Conservation (phyloP, 441 rosid species). For the Kokia cookei region DNA sequence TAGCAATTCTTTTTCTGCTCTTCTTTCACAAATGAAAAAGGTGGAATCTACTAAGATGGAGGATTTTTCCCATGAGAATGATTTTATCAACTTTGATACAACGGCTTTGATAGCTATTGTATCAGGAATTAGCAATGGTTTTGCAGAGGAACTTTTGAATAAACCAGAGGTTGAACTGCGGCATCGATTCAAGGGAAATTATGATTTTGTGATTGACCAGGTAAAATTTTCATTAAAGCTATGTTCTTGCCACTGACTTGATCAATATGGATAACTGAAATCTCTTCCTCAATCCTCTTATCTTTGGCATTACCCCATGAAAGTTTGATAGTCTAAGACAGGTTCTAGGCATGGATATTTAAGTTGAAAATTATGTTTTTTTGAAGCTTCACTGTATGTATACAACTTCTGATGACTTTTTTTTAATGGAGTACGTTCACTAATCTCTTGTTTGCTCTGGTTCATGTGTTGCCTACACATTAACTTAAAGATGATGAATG, state of each 20-base stretch:
- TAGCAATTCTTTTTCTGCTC: conserved; percentile 29
- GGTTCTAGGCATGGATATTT: neutral
- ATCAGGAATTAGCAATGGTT: conserved; percentile 83
- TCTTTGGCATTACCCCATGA: neutral
- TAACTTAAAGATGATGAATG: neutral
- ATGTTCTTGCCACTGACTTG: neutral
- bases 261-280: neutral
- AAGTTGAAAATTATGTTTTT: neutral
- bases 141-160: conserved; percentile 47
- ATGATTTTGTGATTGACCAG: conserved; percentile 75
- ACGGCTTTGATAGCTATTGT: conserved; percentile 84
- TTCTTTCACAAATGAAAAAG: conserved; percentile 37
- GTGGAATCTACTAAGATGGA: conserved; percentile 10
- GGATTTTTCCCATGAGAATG: conserved; percentile 15
- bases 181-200: conserved; percentile 71
- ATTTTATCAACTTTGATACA: conserved; percentile 66
- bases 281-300: neutral
- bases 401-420: neutral
- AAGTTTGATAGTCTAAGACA: neutral
- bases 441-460: neutral
- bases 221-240: conserved; percentile 21
- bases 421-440: neutral
- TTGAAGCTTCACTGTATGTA: neutral
- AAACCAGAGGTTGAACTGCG: conserved; percentile 41
- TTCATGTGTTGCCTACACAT: neutral